Percentiles rank a stretch among this genome's conserved stretches.
These are phyloP conservation scores for Paramyrothecium roridum DNA, from an alignment of 2,329 filamentous ascomycete genomes.

Conservation along the genomic window DNA sequence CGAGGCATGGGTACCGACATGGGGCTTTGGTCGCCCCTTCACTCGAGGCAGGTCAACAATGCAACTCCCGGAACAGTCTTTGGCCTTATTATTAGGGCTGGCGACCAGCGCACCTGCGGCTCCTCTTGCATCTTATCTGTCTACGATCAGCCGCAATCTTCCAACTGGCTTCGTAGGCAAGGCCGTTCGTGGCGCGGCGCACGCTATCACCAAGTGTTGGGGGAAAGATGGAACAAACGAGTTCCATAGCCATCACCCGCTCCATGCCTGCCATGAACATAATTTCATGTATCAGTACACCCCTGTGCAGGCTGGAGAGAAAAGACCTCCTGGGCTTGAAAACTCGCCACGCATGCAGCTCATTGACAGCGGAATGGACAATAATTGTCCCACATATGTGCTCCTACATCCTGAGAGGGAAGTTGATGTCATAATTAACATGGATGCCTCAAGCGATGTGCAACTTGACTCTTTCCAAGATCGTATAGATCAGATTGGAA, in stretches of 20 bases:
- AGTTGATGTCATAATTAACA: slow-evolving; percentile 7
- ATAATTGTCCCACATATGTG: slow-evolving; percentile 7
- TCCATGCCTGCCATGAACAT: slow-evolving; percentile 7
- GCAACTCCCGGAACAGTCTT: slow-evolving; percentile 6
- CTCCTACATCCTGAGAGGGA: slow-evolving; percentile 4
- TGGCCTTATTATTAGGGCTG: slow-evolving; percentile 4
- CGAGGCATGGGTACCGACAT: slow-evolving; percentile 7
- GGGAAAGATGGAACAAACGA: slow-evolving; percentile 7
- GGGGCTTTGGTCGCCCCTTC: slow-evolving; percentile 7
- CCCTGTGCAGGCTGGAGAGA: background rate
- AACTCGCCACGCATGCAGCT: slow-evolving; percentile 6
- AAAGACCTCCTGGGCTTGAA: slow-evolving; percentile 1
- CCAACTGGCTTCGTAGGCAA: slow-evolving; percentile 1
- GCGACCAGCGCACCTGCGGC: slow-evolving; percentile 7
- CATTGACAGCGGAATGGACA: slow-evolving; percentile 9
- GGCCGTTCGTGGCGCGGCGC: slow-evolving; percentile 2
- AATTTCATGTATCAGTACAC: slow-evolving; percentile 6
- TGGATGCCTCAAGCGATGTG: slow-evolving; percentile 8
- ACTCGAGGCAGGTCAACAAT: slow-evolving; percentile 5
- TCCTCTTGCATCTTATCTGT: slow-evolving; percentile 6
- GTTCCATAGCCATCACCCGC: slow-evolving; percentile 6
- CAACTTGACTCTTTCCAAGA: slow-evolving; percentile 6
- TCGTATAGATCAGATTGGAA: slow-evolving; percentile 7
- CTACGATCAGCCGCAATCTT: slow-evolving; percentile 4
- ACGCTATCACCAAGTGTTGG: slow-evolving; percentile 2